Percentiles rank a stretch among this genome's conserved stretches.
These are phyloP conservation scores for Solanum ossicruentum DNA, from an alignment of 257 asterid genomes.

Conservation along the genomic window DNA sequence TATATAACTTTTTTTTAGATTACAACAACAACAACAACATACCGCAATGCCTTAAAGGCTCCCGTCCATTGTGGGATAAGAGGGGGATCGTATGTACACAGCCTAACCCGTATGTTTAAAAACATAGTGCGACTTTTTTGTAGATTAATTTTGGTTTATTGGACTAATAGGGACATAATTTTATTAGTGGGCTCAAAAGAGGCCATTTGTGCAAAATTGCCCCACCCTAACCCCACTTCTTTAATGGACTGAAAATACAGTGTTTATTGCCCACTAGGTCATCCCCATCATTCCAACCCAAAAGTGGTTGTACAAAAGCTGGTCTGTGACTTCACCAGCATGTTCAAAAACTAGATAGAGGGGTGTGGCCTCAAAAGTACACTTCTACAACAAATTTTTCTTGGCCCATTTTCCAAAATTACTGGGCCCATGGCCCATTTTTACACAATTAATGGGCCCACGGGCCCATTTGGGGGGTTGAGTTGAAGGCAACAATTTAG, in stretches of 20 bases:
- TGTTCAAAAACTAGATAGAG: background rate
- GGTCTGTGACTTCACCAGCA: background rate
- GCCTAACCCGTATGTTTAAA: too few relatives aligned
- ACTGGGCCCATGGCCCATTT: background rate
- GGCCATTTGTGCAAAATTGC: background rate
- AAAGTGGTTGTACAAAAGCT: background rate
- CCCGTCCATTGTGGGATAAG: too few relatives aligned
- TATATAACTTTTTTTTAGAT: too few relatives aligned
- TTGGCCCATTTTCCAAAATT: background rate
- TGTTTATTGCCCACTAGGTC: constrained; percentile 11
- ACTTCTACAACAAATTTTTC: background rate
- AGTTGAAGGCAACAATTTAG: constrained; percentile 2
- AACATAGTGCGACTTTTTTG: too few relatives aligned
- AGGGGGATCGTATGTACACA: too few relatives aligned
- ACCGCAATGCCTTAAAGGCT: too few relatives aligned
- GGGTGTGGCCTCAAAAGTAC: constrained; percentile 11
- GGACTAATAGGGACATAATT: background rate
- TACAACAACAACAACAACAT: too few relatives aligned
- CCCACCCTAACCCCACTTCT: constrained; percentile 2
- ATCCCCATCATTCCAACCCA: constrained; percentile 21
- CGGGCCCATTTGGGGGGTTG: background rate
- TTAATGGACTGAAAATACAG: background rate
- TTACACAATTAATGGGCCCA: background rate
- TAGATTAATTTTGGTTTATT: background rate
- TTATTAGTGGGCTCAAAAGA: background rate